A percentile compares a stretch with the other conserved stretches of the same genome.
Evolutionary conservation across 2,329 filamentous ascomycete species (phyloP).

Genomic region (Penicillium concentricum): DNA sequence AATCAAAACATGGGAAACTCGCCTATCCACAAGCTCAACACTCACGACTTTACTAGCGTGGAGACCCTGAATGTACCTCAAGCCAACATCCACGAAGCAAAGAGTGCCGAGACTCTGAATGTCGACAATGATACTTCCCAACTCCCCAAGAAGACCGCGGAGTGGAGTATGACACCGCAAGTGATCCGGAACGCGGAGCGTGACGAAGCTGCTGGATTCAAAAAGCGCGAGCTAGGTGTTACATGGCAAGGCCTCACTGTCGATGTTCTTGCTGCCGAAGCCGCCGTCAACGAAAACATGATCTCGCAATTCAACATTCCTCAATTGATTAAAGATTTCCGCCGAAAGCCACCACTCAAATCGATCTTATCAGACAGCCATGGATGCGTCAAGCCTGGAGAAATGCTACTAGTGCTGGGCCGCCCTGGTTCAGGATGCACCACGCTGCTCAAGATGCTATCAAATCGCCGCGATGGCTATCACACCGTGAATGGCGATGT

Average conservation of each 20-base stretch:
- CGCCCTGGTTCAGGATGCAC: constrained; percentile 69
- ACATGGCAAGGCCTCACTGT: constrained; percentile 10
- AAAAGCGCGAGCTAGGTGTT: constrained; percentile 7
- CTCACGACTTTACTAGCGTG: constrained; percentile 7
- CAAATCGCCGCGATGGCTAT: constrained; percentile 62
- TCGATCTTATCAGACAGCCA: constrained; percentile 63
- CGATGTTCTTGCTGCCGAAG: constrained; percentile 9
- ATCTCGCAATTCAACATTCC: constrained; percentile 11
- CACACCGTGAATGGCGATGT: constrained; percentile 59
- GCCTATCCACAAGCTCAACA: constrained; percentile 5
- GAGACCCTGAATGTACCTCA: constrained; percentile 18
- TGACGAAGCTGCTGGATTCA: constrained; percentile 10
- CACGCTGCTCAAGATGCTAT: constrained; percentile 65
- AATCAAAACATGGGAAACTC: neutral
- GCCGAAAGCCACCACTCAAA: constrained; percentile 11
- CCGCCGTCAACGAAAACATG: constrained; percentile 14
- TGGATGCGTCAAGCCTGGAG: constrained; percentile 69
- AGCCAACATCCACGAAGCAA: constrained; percentile 19
- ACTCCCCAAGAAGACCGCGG: constrained; percentile 29
- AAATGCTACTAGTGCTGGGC: constrained; percentile 69
- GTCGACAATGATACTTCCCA: constrained; percentile 2
- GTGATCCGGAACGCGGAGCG: constrained; percentile 38
- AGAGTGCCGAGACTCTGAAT: constrained; percentile 23
- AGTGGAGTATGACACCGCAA: constrained; percentile 51
- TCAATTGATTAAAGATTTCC: constrained; percentile 7